phyloP scores from a whole-genome alignment of 2,329 filamentous ascomycete species.

The Aspergillus intermedius region DNA sequence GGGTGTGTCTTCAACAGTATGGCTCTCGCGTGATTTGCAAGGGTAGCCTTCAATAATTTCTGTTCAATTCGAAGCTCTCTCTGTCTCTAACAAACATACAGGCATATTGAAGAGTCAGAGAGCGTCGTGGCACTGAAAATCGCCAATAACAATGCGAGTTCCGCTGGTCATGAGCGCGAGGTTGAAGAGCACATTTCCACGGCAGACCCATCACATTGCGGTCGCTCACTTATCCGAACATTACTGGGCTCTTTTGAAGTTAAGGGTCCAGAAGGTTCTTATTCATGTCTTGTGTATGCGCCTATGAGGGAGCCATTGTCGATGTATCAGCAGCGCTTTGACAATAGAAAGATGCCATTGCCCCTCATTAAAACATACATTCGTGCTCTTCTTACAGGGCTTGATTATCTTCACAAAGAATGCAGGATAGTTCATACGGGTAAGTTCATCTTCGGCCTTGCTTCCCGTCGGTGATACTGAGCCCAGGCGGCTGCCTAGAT shows the following conservation, averaged over 20 bases:
- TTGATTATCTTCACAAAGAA: conserved; percentile 40
- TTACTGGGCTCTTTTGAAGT: conserved; percentile 31
- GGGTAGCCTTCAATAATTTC: conserved; percentile 16
- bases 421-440: conserved; percentile 39
- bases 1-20: conserved; percentile 26
- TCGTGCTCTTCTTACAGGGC: conserved; percentile 32
- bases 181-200: conserved; percentile 29
- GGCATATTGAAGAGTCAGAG: conserved; percentile 20
- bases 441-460: conserved; percentile 15
- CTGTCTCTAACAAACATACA: conserved; percentile 19
- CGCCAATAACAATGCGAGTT: conserved; percentile 17
- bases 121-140: conserved; percentile 24
- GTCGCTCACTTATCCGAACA: conserved; percentile 28
- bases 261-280: conserved; percentile 20
- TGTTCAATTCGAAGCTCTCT: conserved; percentile 10
- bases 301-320: conserved; percentile 35
- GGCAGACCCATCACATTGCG: conserved; percentile 27
- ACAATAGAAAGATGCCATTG: conserved; percentile 23
- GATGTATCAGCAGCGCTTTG: conserved; percentile 28
- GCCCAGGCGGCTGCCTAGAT: conserved; percentile 21
- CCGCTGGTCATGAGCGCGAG: conserved; percentile 22
- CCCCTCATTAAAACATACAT: conserved; percentile 32
- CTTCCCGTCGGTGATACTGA: conserved; percentile 11
- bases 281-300: conserved; percentile 34
- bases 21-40: conserved; percentile 24